phyloP scores from a whole-genome alignment of 2,329 filamentous ascomycete species.

The Colletotrichum neosansevieriae region DNA sequence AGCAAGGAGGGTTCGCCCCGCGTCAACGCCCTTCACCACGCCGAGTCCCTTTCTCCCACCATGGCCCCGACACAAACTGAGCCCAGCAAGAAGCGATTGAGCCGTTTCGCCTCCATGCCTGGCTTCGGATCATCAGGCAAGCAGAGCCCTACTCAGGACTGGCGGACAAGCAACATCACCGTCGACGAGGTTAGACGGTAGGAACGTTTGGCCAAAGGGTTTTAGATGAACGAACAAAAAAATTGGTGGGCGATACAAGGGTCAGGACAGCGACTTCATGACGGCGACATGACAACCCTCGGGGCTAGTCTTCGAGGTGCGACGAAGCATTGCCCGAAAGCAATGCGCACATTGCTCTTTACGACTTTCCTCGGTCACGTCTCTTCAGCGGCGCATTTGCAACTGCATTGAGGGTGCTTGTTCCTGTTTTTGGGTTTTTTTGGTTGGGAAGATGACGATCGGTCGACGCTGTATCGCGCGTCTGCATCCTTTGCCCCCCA shows the following conservation, averaged over 20 bases:
- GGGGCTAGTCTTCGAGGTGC: conserved; percentile 33
- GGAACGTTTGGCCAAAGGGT: background rate
- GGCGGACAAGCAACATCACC: conserved; percentile 52
- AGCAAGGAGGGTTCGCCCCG: conserved; percentile 47
- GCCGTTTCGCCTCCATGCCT: conserved; percentile 68
- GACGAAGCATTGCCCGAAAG: conserved; percentile 27
- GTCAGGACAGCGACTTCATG: conserved; percentile 30
- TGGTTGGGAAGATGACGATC: background rate
- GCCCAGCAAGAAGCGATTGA: conserved; percentile 61
- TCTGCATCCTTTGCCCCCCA: conserved; percentile 6
- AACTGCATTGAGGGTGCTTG: conserved; percentile 28
- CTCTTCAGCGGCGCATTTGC: conserved; percentile 31
- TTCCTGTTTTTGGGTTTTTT: conserved; percentile 9
- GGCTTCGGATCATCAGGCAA: conserved; percentile 61
- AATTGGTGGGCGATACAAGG: conserved; percentile 18
- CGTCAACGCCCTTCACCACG: conserved; percentile 53
- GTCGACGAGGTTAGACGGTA: conserved; percentile 41
- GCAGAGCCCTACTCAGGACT: conserved; percentile 53
- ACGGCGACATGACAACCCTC: conserved; percentile 35
- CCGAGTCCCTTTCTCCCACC: conserved; percentile 45
- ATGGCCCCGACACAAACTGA: conserved; percentile 43
- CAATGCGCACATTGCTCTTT: conserved; percentile 36
- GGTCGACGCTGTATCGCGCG: conserved; percentile 9
- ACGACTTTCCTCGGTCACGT: conserved; percentile 30
- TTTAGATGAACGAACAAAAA: conserved; percentile 1